Percentiles rank a stretch among this genome's conserved stretches.
These are phyloP conservation scores for Huntiella abstrusa DNA, from an alignment of 2,329 filamentous ascomycete species.

Conservation along the genomic window DNA sequence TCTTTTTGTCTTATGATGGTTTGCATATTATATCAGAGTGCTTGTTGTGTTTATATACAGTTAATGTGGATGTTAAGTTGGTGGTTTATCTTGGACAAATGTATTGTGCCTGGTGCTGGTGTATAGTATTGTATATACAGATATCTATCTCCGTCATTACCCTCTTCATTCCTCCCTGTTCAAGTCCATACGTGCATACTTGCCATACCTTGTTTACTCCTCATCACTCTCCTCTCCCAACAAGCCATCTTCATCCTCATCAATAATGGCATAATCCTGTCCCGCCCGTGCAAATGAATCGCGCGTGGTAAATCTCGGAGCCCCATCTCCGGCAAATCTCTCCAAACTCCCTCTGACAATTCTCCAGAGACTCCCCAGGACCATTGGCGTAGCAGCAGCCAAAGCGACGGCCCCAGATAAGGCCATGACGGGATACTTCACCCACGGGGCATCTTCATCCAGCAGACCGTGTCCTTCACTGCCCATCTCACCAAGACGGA, in stretches of 20 bases:
- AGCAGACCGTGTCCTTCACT: constrained; percentile 53
- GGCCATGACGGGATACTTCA: constrained; percentile 65
- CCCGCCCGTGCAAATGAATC: constrained; percentile 74
- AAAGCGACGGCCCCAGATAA: constrained; percentile 46
- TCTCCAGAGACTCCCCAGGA: constrained; percentile 57
- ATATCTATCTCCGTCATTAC: no score
- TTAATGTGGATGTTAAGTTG: no score
- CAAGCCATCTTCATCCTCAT: constrained; percentile 86
- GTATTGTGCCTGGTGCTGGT: no score
- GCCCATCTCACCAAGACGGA: constrained; percentile 62
- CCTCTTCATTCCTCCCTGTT: background rate
- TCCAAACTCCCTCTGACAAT: constrained; percentile 33
- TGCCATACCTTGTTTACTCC: constrained; percentile 29
- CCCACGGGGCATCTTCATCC: constrained; percentile 54
- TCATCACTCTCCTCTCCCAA: constrained; percentile 88
- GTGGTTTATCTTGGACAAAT: no score
- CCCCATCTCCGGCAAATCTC: constrained; percentile 29
- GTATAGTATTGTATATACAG: no score
- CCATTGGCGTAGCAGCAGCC: constrained; percentile 44
- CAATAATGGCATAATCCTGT: constrained; percentile 74
- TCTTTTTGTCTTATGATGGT: background rate
- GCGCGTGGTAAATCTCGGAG: constrained; percentile 65
- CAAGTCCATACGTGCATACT: no score
- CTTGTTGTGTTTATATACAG: no score
- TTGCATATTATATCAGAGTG: background rate